phyloP scores from a whole-genome alignment of 352 stramenopile species.

The Globisporangium alternatum region DNA sequence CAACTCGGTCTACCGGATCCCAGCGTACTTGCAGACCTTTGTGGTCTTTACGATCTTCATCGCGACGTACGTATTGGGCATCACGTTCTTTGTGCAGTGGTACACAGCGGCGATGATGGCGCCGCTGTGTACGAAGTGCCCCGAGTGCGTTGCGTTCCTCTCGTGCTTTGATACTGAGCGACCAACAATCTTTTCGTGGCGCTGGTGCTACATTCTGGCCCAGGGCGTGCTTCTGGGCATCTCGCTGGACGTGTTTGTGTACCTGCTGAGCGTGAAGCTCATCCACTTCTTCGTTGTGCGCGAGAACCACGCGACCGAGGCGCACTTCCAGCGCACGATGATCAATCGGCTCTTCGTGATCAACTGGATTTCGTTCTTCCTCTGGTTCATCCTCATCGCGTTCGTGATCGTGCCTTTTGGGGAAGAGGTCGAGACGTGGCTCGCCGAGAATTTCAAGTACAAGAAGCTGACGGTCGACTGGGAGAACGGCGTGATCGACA shows the following conservation, averaged over 20 bases:
- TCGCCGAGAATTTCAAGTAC: constrained; percentile 75
- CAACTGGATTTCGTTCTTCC: constrained; percentile 90
- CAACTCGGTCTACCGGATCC: constrained; percentile 72
- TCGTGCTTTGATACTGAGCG: constrained; percentile 81
- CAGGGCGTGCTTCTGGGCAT: constrained; percentile 83
- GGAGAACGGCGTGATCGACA: constrained; percentile 84
- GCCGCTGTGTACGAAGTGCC: constrained; percentile 73
- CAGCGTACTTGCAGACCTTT: constrained; percentile 78
- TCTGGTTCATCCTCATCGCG: constrained; percentile 88
- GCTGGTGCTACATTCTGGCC: constrained; percentile 82
- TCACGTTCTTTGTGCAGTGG: constrained; percentile 86
- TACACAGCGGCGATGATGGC: constrained; percentile 87
- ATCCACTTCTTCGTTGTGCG: constrained; percentile 79
- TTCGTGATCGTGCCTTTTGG: constrained; percentile 88
- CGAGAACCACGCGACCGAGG: constrained; percentile 81
- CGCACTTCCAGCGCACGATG: constrained; percentile 82
- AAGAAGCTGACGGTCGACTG: constrained; percentile 80
- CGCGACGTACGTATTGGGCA: constrained; percentile 70
- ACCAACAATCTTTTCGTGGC: constrained; percentile 63
- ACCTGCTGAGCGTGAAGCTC: constrained; percentile 80
- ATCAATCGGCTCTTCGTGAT: constrained; percentile 85
- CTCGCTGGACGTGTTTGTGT: constrained; percentile 83
- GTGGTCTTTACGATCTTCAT: constrained; percentile 81
- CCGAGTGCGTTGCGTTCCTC: constrained; percentile 66
- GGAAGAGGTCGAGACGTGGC: constrained; percentile 73